Evolutionary conservation across 768 basidiomycete genomes (phyloP).

Genomic region (Dentipellis fragilis): DNA sequence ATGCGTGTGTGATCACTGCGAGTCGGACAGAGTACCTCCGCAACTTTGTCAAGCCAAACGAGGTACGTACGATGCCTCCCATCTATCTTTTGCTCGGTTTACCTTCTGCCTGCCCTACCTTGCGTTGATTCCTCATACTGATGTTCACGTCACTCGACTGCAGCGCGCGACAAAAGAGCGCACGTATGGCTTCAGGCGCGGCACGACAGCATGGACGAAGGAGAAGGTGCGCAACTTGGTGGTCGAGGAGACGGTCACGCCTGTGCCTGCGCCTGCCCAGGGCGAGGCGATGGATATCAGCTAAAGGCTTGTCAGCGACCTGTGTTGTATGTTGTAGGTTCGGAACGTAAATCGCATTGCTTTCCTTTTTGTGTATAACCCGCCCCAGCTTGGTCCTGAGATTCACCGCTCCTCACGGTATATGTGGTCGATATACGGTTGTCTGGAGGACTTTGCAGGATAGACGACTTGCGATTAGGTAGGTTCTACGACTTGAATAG

Average conservation of each 20-base stretch:
- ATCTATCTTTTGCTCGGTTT: too few species aligned
- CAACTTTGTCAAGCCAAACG: slow-evolving; percentile 89
- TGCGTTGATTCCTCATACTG: too few species aligned
- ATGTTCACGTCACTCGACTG: neutral
- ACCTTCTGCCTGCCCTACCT: too few species aligned
- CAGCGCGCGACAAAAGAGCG: slow-evolving; percentile 65
- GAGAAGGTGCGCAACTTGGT: slow-evolving; percentile 68
- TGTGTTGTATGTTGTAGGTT: neutral
- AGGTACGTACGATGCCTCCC: slow-evolving; percentile 14
- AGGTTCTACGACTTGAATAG: too few species aligned
- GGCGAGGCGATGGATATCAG: slow-evolving; percentile 79
- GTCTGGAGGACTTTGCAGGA: too few species aligned
- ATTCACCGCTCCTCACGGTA: too few species aligned
- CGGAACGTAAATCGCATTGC: slow-evolving; percentile 5
- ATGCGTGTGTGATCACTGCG: slow-evolving; percentile 91
- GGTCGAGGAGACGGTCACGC: slow-evolving; percentile 57
- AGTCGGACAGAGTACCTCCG: slow-evolving; percentile 84
- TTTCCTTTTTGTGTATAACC: neutral
- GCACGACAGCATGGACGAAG: slow-evolving; percentile 84
- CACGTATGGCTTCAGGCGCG: slow-evolving; percentile 58
- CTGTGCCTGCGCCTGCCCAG: slow-evolving; percentile 22
- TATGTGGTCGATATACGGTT: too few species aligned
- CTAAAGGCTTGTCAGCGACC: slow-evolving; percentile 24
- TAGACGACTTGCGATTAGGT: too few species aligned
- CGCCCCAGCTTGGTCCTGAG: too few species aligned